A percentile compares a stretch with the other conserved stretches of the same genome.
Evolutionary conservation across 192 early-diverging fungal genomes (phyloP).

Genomic region (Linnemannia hyalina): DNA sequence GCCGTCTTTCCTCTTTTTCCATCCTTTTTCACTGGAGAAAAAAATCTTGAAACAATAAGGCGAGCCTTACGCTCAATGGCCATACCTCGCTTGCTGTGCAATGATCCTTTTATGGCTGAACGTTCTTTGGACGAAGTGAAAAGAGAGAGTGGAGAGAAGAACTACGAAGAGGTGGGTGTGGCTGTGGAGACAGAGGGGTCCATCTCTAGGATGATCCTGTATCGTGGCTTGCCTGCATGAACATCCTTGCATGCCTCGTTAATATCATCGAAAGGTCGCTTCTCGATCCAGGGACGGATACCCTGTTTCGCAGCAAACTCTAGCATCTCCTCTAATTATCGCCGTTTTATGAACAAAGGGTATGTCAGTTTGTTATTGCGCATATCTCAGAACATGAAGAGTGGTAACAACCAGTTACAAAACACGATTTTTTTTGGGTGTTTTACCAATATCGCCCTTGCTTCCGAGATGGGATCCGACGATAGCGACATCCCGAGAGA

Average conservation of each 20-base stretch:
- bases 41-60: no score
- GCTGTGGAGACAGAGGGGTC: not conserved
- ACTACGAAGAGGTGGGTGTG: not conserved
- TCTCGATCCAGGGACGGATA: constrained; percentile 73
- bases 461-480: constrained; percentile 70
- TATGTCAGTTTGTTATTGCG: not conserved
- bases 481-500: constrained; percentile 69
- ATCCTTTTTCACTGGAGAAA: no score
- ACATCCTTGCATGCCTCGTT: constrained; percentile 70
- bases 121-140: no score
- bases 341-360: not conserved
- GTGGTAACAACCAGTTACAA: not conserved
- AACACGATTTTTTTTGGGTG: not conserved
- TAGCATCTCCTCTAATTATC: constrained; percentile 68
- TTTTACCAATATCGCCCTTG: constrained; percentile 20
- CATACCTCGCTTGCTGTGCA: no score
- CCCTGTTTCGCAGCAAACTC: constrained; percentile 73
- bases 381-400: not conserved
- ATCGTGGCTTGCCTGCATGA: constrained; percentile 71
- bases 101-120: no score
- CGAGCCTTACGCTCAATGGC: no score
- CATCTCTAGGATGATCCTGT: constrained; percentile 76
- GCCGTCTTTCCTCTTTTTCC: no score
- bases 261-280: constrained; percentile 63
- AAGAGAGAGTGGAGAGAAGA: no score